Base-by-base conservation (phyloP, 257 asterid species). In the Ajuga chamaepitys region DNA sequence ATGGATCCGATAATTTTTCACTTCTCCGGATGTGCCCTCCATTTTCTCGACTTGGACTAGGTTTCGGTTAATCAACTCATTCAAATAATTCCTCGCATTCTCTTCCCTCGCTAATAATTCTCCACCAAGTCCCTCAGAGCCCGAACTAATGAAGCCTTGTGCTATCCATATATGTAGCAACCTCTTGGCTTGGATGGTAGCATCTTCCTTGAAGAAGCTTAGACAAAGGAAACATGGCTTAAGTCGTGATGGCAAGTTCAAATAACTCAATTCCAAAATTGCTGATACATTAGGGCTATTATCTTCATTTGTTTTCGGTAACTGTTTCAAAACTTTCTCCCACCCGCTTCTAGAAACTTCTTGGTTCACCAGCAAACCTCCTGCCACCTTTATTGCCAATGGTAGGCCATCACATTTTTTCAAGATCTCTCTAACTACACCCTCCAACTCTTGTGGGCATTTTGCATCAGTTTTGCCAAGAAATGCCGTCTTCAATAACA, bases 151-250 rank as follows among this genome's bases (percentile, higher is more conserved):
- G 17, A n/a, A 14, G 52, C 17, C 22, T 5, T 14, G 52, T 45
- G 17, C 22, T 0, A 18, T 10, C 24, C 17, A 14, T 16, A n/a
- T 45, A 7, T 17, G 60, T 35, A 51, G 12, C 48, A 75, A 62
- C 30, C 44, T 59, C 24, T 13, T 25, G 0, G 58, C 73, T 1
- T 35, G 54, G 47, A 70, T 70, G 9, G 34, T 44, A 7, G 17
- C 58, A 44, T 73, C 77, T 70, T 70, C 58, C 14, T 34, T 32
- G 16, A 72, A 53, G 42, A 72, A 67, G 34, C 46, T 34, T 0
- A 63, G 13, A 61, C 70, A 71, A 30, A 72, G 40, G 57, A 64
- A 72, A 16, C 72, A 72, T 24, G 67, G 60, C 12, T 72, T 72
- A 9, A 72, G 41, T 4, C 35, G 18, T 40, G 72, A 53, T 44